Percentiles rank a stretch among this genome's conserved stretches.
phyloP scores from a whole-genome alignment of 140 eudicot species.

The Flaveria floridana region DNA sequence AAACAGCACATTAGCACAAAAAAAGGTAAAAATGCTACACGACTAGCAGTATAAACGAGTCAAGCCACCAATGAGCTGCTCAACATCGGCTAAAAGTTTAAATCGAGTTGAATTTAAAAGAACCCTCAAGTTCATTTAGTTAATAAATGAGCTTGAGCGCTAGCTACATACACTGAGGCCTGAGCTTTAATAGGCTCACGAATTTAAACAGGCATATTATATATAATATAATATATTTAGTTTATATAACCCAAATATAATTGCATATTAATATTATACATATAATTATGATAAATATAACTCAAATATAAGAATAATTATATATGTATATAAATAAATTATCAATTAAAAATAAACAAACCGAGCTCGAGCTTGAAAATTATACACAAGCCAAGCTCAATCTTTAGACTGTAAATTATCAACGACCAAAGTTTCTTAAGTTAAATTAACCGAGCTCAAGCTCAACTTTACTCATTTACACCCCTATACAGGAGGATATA shows the following conservation, averaged over 20 bases:
- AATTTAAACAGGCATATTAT: not conserved
- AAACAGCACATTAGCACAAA: conserved; percentile 15
- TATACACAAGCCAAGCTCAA: not conserved
- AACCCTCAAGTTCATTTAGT: not conserved
- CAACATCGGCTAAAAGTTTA: not conserved
- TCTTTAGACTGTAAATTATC: not conserved
- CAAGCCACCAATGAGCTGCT: not conserved
- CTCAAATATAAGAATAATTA: not conserved
- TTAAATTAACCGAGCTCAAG: not conserved
- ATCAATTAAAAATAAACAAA: not conserved
- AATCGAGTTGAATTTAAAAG: not conserved
- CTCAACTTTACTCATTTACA: not conserved
- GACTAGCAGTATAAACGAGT: not conserved
- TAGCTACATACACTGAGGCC: not conserved
- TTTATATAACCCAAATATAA: not conserved
- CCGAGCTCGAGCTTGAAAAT: not conserved
- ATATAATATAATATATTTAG: not conserved
- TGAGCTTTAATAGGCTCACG: not conserved
- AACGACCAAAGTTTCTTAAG: too few species aligned
- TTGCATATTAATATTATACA: not conserved
- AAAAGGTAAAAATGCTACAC: conserved; percentile 21
- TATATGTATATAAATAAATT: not conserved
- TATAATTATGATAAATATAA: not conserved
- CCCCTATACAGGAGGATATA: not conserved
- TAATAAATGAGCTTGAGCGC: not conserved